Evolutionary conservation across 192 early-diverging fungal genomes (phyloP).

Genomic region (Umbelopsis sp.): DNA sequence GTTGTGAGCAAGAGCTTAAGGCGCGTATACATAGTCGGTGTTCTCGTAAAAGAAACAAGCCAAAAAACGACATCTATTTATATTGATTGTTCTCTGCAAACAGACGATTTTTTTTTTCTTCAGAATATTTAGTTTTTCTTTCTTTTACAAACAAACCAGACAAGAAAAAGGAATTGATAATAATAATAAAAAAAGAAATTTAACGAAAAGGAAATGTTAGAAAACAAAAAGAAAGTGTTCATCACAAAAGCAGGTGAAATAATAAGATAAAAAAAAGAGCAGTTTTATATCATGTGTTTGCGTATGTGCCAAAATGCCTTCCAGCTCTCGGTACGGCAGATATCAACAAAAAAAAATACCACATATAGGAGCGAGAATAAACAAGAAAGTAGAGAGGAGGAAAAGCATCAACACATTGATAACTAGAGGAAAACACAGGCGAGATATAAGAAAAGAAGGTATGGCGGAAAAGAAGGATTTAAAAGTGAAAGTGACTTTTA

Average conservation of each 20-base stretch:
- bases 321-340: too few relatives aligned
- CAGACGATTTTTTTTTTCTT: not conserved
- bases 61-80: not conserved
- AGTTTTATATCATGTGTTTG: too few relatives aligned
- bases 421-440: not conserved
- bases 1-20: not conserved
- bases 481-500: not conserved
- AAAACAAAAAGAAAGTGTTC: not conserved
- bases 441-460: not conserved
- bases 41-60: not conserved
- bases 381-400: not conserved
- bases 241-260: too few relatives aligned
- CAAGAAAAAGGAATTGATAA: not conserved
- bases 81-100: not conserved
- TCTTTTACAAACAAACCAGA: not conserved
- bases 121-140: not conserved
- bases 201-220: too few relatives aligned
- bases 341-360: too few relatives aligned
- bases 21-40: not conserved
- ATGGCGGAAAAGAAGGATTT: not conserved
- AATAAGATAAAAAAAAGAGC: too few relatives aligned
- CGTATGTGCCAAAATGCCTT: too few relatives aligned
- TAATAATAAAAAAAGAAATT: too few relatives aligned
- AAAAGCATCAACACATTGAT: not conserved
- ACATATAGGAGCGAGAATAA: not conserved